Evolutionary conservation across 495 filamentous ascomycete species (phyloP), one percentile per base, ranked within the genome.

Genomic region (Aspergillus ostianus): DNA sequence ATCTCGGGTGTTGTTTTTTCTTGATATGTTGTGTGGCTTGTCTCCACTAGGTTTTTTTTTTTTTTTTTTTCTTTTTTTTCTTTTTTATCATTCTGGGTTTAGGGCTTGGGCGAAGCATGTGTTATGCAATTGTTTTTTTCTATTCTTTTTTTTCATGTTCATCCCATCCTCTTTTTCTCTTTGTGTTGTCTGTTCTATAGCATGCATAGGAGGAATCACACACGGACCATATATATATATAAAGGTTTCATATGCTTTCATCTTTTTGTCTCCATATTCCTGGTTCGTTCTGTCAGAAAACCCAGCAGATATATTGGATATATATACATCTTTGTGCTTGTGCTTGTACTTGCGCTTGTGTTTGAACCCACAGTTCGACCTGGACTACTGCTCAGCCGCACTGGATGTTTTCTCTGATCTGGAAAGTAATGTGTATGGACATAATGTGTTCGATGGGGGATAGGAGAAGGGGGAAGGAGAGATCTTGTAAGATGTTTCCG

Each of bases 41-140:
- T 47, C 56, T 32, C 36, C 61, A n/a, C 45, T 36, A 49, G 53
- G 53, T 58, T 27, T 55, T 10, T 57, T 53, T 60, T 44, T 57
- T 59, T 23, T 10, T n/a, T 51, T 56, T 56, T 7, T 32, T 36
- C 41, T 54, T 41, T 58, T 27, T 55, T 10, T 57, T 53, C 58
- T 44, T 57, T 59, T 23, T 10, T n/a, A n/a, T n/a, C n/a, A n/a
- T n/a, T 64, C 52, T 18, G 52, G 20, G 26, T 60, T 60, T 32
- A 59, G 52, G 61, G 49, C 36, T 64, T 53, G 51, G 60, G 53
- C 51, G 29, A 63, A 63, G 65, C 60, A 63, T 63, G 30, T 57
- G 55, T 52, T 61, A 53, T 53, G 47, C 32, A 23, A 30, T 46
- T 36, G 48, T 53, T 36, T 64, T 19, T 49, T 53, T 15, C 8